These are phyloP conservation scores for Caloboletus firmus DNA, from an alignment of 1,284 basidiomycete species.

Conservation along the genomic window DNA sequence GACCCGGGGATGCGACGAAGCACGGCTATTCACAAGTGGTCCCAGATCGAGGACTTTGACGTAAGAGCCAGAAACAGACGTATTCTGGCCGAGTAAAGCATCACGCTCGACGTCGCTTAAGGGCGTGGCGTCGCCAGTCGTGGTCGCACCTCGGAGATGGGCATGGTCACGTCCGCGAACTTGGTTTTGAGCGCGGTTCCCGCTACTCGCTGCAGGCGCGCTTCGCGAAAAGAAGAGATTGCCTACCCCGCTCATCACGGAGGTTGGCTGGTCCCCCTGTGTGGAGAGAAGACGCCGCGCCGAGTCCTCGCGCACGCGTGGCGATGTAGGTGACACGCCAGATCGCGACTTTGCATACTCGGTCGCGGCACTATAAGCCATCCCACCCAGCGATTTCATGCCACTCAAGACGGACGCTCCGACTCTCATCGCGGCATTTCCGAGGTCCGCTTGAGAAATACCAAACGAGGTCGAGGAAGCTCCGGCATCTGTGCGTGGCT, in stretches of 20 bases:
- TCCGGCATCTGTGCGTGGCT: conserved; percentile 25
- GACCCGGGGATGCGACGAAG: conserved; percentile 30
- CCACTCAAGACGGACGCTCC: conserved; percentile 63
- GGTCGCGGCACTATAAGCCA: conserved; percentile 56
- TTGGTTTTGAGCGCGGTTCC: conserved; percentile 17
- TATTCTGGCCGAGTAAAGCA: neutral
- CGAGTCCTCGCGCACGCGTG: conserved; percentile 4
- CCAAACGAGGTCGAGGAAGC: conserved; percentile 31
- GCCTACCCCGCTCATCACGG: conserved; percentile 24
- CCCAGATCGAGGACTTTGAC: conserved; percentile 58
- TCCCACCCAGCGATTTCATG: conserved; percentile 63
- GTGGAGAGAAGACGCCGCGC: conserved; percentile 12
- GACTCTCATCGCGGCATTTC: conserved; percentile 55
- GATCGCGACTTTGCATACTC: conserved; percentile 33
- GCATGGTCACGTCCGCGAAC: neutral
- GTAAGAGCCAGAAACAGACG: conserved; percentile 36
- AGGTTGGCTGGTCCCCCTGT: conserved; percentile 15
- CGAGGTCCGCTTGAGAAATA: conserved; percentile 48
- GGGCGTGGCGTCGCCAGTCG: conserved; percentile 12
- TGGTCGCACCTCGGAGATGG: conserved; percentile 13
- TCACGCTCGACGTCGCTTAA: conserved; percentile 13
- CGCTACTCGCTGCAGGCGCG: conserved; percentile 49
- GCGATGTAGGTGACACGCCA: conserved; percentile 11
- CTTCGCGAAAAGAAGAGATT: conserved; percentile 58
- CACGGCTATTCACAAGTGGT: conserved; percentile 34